A percentile compares a stretch with the other conserved stretches of the same genome.
These are phyloP conservation scores for Roridomyces roridus DNA, from an alignment of 768 basidiomycete species.

Conservation along the genomic window DNA sequence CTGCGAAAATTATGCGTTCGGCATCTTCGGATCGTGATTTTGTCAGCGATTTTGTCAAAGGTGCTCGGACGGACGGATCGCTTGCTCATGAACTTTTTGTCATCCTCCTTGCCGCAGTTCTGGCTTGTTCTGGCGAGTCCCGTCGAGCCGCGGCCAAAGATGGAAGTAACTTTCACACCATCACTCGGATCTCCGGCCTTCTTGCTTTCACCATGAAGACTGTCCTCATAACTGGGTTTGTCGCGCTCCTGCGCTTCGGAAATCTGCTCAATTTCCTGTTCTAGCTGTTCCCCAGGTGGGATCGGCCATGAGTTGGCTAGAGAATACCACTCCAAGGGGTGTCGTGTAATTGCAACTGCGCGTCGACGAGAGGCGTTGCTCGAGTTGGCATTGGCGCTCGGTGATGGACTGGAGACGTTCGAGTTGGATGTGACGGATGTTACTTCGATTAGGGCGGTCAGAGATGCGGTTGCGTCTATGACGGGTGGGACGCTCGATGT, in stretches of 20 bases:
- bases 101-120: no score
- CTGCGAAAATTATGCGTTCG: no score
- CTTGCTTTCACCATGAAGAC: not conserved
- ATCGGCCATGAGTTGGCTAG: slow-evolving; percentile 30
- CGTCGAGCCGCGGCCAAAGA: no score
- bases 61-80: no score
- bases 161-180: no score
- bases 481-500: slow-evolving; percentile 35
- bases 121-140: no score
- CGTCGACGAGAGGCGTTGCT: slow-evolving; percentile 26
- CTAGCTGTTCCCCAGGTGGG: slow-evolving; percentile 26
- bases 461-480: slow-evolving; percentile 20
- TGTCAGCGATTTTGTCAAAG: no score
- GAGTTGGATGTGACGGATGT: slow-evolving; percentile 32
- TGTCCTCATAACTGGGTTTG: slow-evolving; percentile 15
- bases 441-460: slow-evolving; percentile 20
- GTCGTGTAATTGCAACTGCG: slow-evolving; percentile 36
- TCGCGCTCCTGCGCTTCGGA: not conserved
- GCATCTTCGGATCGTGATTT: no score
- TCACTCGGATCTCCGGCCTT: no score
- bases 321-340: slow-evolving; percentile 24
- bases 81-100: no score
- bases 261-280: not conserved
- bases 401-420: slow-evolving; percentile 31
- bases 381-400: slow-evolving; percentile 22